A percentile compares a stretch with the other conserved stretches of the same genome.
Conservation (phyloP, 805 yeast genomes). For the Zygotorulaspora florentina region DNA sequence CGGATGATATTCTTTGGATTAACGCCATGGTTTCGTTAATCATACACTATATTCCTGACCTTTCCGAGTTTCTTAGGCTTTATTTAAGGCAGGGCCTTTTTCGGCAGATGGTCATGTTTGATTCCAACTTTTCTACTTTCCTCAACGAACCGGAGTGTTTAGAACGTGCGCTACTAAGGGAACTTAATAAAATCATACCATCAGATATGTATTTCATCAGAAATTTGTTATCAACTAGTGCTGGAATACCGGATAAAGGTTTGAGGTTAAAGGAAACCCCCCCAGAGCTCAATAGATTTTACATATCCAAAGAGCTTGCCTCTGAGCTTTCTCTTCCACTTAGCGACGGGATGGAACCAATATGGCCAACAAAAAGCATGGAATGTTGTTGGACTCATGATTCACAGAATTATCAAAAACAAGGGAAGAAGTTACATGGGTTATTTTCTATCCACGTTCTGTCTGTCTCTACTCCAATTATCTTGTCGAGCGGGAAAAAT, state of each 20-base stretch:
- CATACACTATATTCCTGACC: slow-evolving; percentile 14
- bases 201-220: background rate
- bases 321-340: slow-evolving; percentile 1
- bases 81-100: slow-evolving; percentile 9
- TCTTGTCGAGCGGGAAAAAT: slow-evolving; percentile 2
- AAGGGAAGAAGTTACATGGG: slow-evolving; percentile 8
- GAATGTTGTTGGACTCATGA: slow-evolving; percentile 8
- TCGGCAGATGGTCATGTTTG: slow-evolving; percentile 12
- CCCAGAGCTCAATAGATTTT: slow-evolving; percentile 4
- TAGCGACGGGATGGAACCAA: background rate
- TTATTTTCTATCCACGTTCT: slow-evolving; percentile 14
- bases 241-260: background rate
- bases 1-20: slow-evolving; percentile 5
- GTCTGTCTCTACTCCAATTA: slow-evolving; percentile 15
- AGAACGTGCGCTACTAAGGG: slow-evolving; percentile 8
- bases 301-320: slow-evolving; percentile 1
- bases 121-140: slow-evolving; percentile 8
- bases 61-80: slow-evolving; percentile 8
- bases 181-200: slow-evolving; percentile 1
- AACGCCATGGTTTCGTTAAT: slow-evolving; percentile 5
- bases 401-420: background rate
- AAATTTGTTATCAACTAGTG: background rate
- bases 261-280: background rate
- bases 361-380: slow-evolving; percentile 13
- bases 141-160: slow-evolving; percentile 5